Evolutionary conservation across 176 grass and related monocot species (phyloP).

Genomic region (Eleusine indica): DNA sequence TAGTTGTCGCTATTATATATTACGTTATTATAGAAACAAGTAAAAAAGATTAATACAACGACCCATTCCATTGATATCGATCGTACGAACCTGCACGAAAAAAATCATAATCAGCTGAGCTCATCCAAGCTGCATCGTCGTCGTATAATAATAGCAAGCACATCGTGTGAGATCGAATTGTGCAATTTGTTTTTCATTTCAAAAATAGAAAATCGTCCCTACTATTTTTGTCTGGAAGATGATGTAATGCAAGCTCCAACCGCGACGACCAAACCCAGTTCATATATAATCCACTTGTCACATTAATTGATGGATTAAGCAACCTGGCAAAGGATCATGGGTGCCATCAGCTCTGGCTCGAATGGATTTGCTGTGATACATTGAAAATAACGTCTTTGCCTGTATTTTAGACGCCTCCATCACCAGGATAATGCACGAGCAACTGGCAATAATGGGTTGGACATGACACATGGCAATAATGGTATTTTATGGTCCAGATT

Average conservation of each 20-base stretch:
- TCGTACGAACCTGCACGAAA: neutral
- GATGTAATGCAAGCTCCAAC: neutral
- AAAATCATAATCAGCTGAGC: neutral
- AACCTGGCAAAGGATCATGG: neutral
- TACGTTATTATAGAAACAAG: too few species aligned
- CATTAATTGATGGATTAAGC: neutral
- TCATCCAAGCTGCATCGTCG: neutral
- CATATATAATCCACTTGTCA: neutral
- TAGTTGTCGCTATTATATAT: too few species aligned
- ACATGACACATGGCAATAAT: too few species aligned
- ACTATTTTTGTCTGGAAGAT: neutral
- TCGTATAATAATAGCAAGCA: neutral
- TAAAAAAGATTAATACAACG: too few species aligned
- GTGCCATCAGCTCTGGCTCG: neutral
- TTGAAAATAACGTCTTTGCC: conserved; percentile 7
- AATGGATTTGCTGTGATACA: neutral
- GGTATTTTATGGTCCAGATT: too few species aligned
- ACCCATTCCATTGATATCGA: too few species aligned
- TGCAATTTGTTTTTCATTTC: neutral
- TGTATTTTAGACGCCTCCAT: neutral
- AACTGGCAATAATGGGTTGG: neutral
- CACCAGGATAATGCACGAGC: neutral
- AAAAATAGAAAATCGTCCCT: neutral
- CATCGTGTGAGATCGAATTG: neutral
- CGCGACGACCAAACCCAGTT: neutral